These are phyloP conservation scores for Wallacemonas sp. DNA, from an alignment of 208 protist species.

Conservation along the genomic window DNA sequence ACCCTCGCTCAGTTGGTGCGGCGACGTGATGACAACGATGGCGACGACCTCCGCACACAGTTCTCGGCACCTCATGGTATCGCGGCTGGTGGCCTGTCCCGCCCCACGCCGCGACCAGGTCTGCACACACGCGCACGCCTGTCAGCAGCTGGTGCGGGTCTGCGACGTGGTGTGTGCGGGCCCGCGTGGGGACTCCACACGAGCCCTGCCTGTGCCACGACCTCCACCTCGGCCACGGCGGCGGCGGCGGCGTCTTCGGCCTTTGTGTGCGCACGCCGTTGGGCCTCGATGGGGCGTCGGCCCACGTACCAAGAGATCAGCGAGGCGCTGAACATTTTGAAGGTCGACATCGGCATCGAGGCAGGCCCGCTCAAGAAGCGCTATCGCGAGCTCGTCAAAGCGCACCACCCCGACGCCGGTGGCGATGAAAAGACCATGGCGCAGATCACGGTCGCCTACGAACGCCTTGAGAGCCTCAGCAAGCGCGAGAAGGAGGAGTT, in stretches of 20 bases:
- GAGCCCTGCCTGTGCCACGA: too few species aligned
- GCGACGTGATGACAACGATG: too few species aligned
- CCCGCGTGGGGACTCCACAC: too few species aligned
- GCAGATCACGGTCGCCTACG: conserved; percentile 80
- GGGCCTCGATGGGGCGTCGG: conserved; percentile 26
- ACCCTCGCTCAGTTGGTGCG: too few species aligned
- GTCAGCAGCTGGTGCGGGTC: too few species aligned
- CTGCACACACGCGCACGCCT: too few species aligned
- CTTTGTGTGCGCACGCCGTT: conserved; percentile 27
- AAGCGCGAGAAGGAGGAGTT: conserved; percentile 69
- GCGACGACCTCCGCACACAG: too few species aligned
- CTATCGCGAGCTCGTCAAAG: conserved; percentile 70
- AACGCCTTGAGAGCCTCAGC: conserved; percentile 50
- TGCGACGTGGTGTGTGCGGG: too few species aligned
- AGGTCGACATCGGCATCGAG: conserved; percentile 43
- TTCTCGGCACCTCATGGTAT: too few species aligned
- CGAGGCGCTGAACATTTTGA: conserved; percentile 55
- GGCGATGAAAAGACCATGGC: conserved; percentile 71
- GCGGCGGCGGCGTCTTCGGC: neutral
- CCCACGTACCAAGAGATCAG: conserved; percentile 56
- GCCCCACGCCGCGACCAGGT: too few species aligned
- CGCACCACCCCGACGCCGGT: conserved; percentile 82
- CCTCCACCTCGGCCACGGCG: neutral
- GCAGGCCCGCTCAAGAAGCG: conserved; percentile 49
- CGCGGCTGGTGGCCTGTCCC: too few species aligned